Percentiles rank a stretch among this genome's conserved stretches.
Conservation (phyloP, 352 stramenopile genomes). For the Phytophthora quininea region DNA sequence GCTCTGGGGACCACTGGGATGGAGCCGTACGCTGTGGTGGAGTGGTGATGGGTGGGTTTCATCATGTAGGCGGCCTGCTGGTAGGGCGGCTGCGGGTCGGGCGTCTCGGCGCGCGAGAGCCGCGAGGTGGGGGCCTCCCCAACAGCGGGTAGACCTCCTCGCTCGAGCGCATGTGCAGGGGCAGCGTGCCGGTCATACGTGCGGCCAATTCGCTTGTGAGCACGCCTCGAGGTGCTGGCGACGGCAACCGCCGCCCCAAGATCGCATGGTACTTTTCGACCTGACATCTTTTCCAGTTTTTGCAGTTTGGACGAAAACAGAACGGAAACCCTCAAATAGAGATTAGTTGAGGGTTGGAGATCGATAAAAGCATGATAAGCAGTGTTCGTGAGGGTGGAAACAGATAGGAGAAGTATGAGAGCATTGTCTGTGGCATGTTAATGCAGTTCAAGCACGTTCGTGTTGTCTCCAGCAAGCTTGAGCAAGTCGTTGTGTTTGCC, state of each 20-base stretch:
- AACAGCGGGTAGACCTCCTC: conserved; percentile 35
- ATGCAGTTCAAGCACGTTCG: too few relatives aligned
- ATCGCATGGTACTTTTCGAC: background rate
- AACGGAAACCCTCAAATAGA: too few relatives aligned
- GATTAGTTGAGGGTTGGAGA: too few relatives aligned
- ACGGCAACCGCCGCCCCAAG: background rate
- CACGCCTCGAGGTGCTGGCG: background rate
- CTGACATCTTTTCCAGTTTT: background rate
- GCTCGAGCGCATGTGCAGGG: conserved; percentile 16
- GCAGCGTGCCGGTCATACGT: conserved; percentile 25
- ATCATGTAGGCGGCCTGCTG: conserved; percentile 43
- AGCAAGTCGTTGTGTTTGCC: too few relatives aligned
- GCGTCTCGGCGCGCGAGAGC: conserved; percentile 1
- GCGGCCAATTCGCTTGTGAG: conserved; percentile 33
- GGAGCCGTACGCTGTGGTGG: too few relatives aligned
- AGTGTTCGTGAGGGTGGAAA: too few relatives aligned
- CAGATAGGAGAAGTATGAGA: too few relatives aligned
- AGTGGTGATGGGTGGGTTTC: conserved; percentile 3
- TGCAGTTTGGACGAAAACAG: too few relatives aligned
- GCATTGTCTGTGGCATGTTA: too few relatives aligned
- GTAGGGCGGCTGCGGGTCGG: conserved; percentile 14
- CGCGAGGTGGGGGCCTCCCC: conserved; percentile 9
- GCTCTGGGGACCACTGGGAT: too few relatives aligned
- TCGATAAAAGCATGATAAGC: too few relatives aligned
- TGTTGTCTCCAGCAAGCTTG: too few relatives aligned